A percentile compares a stretch with the other conserved stretches of the same genome.
Evolutionary conservation across 2,329 filamentous ascomycete species (phyloP).

Genomic region (Trichoderma hamatum): DNA sequence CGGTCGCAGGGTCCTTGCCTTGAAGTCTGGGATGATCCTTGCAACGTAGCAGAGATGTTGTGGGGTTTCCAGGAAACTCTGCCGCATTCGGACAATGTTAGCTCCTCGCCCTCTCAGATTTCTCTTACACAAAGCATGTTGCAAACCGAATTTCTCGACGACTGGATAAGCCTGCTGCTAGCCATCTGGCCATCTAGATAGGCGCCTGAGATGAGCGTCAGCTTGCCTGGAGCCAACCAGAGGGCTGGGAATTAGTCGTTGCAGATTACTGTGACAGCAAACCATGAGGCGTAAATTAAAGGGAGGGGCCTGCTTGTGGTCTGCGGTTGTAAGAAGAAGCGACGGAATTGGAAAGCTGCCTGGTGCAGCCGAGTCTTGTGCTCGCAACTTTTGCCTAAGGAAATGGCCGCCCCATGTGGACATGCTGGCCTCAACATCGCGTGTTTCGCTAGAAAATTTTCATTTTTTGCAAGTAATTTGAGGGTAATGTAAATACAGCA

Average conservation of each 20-base stretch:
- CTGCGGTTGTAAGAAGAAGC: constrained; percentile 23
- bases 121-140: constrained; percentile 45
- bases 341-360: constrained; percentile 8
- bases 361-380: not conserved
- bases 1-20: not conserved
- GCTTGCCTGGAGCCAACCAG: constrained; percentile 31
- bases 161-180: constrained; percentile 32
- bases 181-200: constrained; percentile 32
- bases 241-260: constrained; percentile 18
- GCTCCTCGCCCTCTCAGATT: constrained; percentile 38
- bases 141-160: constrained; percentile 37
- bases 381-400: constrained; percentile 1
- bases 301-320: constrained; percentile 9
- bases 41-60: constrained; percentile 21
- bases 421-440: not conserved
- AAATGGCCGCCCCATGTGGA: not conserved
- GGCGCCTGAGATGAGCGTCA: constrained; percentile 29
- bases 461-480: constrained; percentile 14
- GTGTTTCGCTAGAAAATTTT: not conserved
- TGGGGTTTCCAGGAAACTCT: constrained; percentile 25
- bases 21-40: constrained; percentile 14
- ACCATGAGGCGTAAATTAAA: constrained; percentile 21
- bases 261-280: constrained; percentile 23
- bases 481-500: constrained; percentile 22
- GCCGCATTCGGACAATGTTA: constrained; percentile 26